Base-by-base conservation (phyloP, 1,139 yeast species). In the Debaryomyces fabryi region DNA sequence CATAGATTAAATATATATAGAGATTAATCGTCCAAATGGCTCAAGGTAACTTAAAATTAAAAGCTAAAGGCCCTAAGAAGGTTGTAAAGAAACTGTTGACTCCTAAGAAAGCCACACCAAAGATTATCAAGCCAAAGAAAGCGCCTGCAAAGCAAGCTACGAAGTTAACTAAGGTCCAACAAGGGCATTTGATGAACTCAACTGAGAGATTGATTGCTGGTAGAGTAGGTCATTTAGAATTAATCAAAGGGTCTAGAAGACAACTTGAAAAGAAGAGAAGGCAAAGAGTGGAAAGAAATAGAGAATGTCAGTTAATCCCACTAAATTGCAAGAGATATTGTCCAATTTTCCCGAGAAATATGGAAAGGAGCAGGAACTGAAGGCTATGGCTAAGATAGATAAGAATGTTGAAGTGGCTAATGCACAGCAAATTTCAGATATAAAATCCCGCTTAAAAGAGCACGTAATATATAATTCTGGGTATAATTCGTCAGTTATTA, bases 171-270 rank as follows among this genome's bases (percentile, higher is more conserved):
- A 86, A 86, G 61, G 67, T 81, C 52, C 92, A 84, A 59, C 79
- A 81, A 49, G 83, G 86, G 3, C 86, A 89, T 21, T 77, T 88
- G 56, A 80, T 87, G 48, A 69, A 78, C 2, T 78, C 84, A 16
- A 92, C 98, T 1, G 99, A 93, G 68, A 89, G 83, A 69, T 76
- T 90, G 54, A 83, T 92, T 57, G 86, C 97, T 2, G 78, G 95
- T 47, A 81, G 93, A 66, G 97, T 92, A 4, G 99, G 99, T n/a
- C 98, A 93, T 68, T 77, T 93, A 60, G 99, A 93, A 69, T 66
- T 93, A 45, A 73, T 93, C 55, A 90, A 88, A 67, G 99, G 98
- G 12, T 85, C 95, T n/a, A 84, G 97, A 74, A 82, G 96, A 68
- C 83, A 88, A 61, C 57, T 88, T 13, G 96, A 88, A 62, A 79